phyloP scores from a whole-genome alignment of 2,329 filamentous ascomycete genomes.

The Exserohilum rostratum region DNA sequence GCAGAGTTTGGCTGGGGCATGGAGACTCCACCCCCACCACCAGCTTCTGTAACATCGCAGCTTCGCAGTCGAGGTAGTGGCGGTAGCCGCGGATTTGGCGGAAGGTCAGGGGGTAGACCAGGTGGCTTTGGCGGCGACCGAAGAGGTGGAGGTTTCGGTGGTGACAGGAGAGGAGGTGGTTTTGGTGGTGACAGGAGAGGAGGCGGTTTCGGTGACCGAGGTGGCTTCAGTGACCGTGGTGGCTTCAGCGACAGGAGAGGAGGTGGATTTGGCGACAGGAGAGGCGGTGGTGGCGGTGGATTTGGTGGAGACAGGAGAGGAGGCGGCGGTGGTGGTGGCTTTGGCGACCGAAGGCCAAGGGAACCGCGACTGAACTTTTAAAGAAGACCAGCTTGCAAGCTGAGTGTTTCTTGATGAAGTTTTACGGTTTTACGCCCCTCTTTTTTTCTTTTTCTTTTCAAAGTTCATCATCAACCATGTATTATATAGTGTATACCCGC shows the following conservation, averaged over 20 bases:
- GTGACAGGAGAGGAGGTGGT: conserved; percentile 16
- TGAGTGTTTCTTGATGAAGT: background rate
- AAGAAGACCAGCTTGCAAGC: background rate
- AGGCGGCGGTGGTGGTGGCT: conserved; percentile 8
- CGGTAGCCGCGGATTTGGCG: conserved; percentile 11
- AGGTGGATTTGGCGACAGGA: conserved; percentile 18
- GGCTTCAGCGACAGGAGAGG: no score
- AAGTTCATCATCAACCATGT: background rate
- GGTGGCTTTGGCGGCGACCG: conserved; percentile 19
- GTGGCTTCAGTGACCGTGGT: conserved; percentile 26
- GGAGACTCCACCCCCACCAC: conserved; percentile 43
- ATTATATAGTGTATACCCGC: conserved; percentile 9
- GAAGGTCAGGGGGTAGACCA: conserved; percentile 5
- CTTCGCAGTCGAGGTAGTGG: conserved; percentile 14
- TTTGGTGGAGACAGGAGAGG: conserved; percentile 15
- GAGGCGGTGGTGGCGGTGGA: conserved; percentile 12
- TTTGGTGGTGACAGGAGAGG: conserved; percentile 23
- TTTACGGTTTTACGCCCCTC: background rate
- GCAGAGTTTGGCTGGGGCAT: conserved; percentile 57
- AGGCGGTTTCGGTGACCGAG: conserved; percentile 22
- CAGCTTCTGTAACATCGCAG: conserved; percentile 27
- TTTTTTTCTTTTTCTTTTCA: background rate
- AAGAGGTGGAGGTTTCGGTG: conserved; percentile 20
- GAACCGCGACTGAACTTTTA: conserved; percentile 18
- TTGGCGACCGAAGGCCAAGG: conserved; percentile 18